Evolutionary conservation across 257 asterid genomes (phyloP).

Genomic region (Lycium barbarum): DNA sequence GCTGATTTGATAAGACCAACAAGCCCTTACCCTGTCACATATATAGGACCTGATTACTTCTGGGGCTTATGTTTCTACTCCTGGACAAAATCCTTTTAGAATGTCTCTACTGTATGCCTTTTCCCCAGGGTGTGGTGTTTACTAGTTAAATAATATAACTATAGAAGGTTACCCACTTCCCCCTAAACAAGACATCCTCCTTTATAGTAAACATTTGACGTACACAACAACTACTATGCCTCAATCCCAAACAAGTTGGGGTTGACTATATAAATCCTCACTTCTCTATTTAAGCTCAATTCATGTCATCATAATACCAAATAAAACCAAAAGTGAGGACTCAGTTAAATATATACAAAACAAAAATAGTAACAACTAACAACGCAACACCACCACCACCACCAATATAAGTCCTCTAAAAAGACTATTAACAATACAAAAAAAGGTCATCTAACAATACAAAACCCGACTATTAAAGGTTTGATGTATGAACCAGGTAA

Average conservation of each 20-base stretch:
- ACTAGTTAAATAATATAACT: background rate
- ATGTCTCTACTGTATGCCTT: background rate
- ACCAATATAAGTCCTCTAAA: background rate
- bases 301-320: background rate
- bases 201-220: background rate
- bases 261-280: background rate
- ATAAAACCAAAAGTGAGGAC: background rate
- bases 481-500: background rate
- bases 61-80: background rate
- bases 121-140: background rate
- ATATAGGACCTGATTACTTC: background rate
- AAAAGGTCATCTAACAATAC: too few species aligned
- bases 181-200: background rate
- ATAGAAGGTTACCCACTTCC: background rate
- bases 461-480: background rate
- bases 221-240: conserved; percentile 19
- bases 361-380: background rate
- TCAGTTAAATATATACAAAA: background rate
- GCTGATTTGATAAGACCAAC: background rate
- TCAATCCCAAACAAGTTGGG: conserved; percentile 14
- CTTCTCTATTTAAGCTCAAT: conserved; percentile 4
- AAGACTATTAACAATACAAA: background rate
- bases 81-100: background rate
- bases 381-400: background rate
- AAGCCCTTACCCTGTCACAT: background rate